These are phyloP conservation scores for Flaveria robusta DNA, from an alignment of 129 eudicot genomes.

Conservation along the genomic window DNA sequence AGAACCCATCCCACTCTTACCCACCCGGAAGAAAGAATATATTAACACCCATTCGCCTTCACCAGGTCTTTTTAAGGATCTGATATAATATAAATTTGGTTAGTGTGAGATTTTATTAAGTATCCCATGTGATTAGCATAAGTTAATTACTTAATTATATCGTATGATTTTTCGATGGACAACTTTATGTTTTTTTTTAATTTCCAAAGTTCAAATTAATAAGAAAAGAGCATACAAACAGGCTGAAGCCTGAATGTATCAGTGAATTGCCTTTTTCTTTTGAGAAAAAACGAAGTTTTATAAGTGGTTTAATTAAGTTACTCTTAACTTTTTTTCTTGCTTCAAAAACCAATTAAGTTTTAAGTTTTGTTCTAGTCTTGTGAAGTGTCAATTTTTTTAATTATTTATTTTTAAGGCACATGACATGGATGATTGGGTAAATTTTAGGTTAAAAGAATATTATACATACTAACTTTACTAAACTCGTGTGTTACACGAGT, in stretches of 20 bases:
- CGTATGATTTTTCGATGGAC: slow-evolving; percentile 18
- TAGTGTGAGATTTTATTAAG: background rate
- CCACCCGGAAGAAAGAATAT: background rate
- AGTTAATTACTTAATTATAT: background rate
- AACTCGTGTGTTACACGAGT: too few relatives aligned
- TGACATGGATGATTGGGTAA: too few relatives aligned
- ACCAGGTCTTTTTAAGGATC: background rate
- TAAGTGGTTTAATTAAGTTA: too few relatives aligned
- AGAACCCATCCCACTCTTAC: slow-evolving; percentile 6
- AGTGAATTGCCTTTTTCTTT: background rate
- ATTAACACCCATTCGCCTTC: slow-evolving; percentile 12
- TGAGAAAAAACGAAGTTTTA: too few relatives aligned
- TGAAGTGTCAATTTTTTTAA: too few relatives aligned
- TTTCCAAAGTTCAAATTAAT: slow-evolving; percentile 9
- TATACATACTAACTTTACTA: too few relatives aligned
- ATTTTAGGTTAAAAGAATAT: too few relatives aligned
- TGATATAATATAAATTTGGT: background rate
- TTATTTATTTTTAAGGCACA: too few relatives aligned
- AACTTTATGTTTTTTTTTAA: background rate
- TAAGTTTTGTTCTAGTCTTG: too few relatives aligned
- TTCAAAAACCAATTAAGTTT: too few relatives aligned
- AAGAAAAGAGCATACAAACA: background rate
- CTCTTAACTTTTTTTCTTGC: too few relatives aligned
- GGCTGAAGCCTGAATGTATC: background rate
- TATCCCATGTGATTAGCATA: slow-evolving; percentile 21